Conservation (phyloP, 148 eudicot species). For the Nepenthes gracilis region DNA sequence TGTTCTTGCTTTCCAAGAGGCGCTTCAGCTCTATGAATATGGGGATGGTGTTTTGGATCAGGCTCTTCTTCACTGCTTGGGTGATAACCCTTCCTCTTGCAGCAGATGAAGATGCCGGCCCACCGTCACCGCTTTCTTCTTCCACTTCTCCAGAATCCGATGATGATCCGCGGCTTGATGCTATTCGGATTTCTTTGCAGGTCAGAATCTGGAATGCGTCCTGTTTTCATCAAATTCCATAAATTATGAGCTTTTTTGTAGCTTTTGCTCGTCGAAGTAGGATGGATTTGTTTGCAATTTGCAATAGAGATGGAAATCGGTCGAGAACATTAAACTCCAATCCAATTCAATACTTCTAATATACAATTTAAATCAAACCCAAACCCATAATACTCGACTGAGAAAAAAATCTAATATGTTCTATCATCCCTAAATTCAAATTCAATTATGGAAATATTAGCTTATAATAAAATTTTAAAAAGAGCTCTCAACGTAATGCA, state of each 20-base stretch:
- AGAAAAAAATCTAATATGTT: too few relatives aligned
- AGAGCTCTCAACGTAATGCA: too few relatives aligned
- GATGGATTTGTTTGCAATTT: too few relatives aligned
- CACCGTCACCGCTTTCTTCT: conserved; percentile 52
- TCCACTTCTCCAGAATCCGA: conserved; percentile 56
- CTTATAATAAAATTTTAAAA: too few relatives aligned
- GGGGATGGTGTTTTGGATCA: conserved; percentile 87
- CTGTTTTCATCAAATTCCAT: conserved; percentile 23
- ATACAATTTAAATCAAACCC: too few relatives aligned
- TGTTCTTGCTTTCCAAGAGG: conserved; percentile 64
- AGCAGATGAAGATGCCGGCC: conserved; percentile 30
- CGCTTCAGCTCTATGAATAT: conserved; percentile 90
- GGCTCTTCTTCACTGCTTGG: conserved; percentile 79
- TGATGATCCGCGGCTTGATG: conserved; percentile 45
- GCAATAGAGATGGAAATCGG: too few relatives aligned
- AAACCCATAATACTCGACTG: too few relatives aligned
- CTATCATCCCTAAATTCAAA: too few relatives aligned
- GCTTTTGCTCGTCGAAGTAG: too few relatives aligned
- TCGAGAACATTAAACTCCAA: too few relatives aligned
- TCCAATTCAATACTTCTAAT: too few relatives aligned
- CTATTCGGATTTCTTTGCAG: conserved; percentile 82
- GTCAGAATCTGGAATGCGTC: conserved; percentile 82
- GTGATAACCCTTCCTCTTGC: conserved; percentile 77
- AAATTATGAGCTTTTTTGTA: not conserved
- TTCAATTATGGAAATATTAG: too few relatives aligned